These are phyloP conservation scores for Phaffia tasmanica DNA, from an alignment of 768 basidiomycete genomes.

Conservation along the genomic window DNA sequence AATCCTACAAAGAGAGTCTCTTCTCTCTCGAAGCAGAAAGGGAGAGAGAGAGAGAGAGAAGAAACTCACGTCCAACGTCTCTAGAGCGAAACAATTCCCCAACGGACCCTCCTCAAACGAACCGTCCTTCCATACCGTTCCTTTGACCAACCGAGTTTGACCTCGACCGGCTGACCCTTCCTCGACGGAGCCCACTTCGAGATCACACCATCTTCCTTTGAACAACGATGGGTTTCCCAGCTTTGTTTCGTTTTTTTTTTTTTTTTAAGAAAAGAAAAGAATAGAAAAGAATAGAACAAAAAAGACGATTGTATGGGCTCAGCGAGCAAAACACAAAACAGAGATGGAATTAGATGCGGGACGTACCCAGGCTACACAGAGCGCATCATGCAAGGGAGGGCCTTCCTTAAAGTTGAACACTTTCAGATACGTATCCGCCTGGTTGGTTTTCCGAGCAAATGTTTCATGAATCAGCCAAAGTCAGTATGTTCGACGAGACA, in stretches of 20 bases:
- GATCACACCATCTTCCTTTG: constrained; percentile 15
- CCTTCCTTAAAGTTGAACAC: constrained; percentile 74
- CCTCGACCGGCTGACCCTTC: constrained; percentile 10
- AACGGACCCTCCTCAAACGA: neutral
- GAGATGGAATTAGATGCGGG: constrained; percentile 29
- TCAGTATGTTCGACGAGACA: no score
- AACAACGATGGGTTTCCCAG: constrained; percentile 18
- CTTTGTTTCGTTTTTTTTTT: no score
- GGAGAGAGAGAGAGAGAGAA: neutral
- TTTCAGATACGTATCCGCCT: constrained; percentile 55
- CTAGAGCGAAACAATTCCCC: constrained; percentile 19
- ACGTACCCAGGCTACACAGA: constrained; percentile 14
- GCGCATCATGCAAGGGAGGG: constrained; percentile 74
- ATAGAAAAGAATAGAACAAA: constrained; percentile 65
- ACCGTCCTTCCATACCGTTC: constrained; percentile 6
- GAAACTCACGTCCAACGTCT: constrained; percentile 18
- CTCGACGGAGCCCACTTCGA: constrained; percentile 7
- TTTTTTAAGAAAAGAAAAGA: constrained; percentile 51
- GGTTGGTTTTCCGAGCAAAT: no score
- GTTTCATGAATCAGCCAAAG: no score
- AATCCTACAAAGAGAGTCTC: no score
- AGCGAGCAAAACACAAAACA: neutral
- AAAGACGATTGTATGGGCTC: no score
- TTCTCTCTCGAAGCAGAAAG: neutral
- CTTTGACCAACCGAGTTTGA: constrained; percentile 15